These are phyloP conservation scores for Claviceps capensis DNA, from an alignment of 2,329 filamentous ascomycete species.

Conservation along the genomic window DNA sequence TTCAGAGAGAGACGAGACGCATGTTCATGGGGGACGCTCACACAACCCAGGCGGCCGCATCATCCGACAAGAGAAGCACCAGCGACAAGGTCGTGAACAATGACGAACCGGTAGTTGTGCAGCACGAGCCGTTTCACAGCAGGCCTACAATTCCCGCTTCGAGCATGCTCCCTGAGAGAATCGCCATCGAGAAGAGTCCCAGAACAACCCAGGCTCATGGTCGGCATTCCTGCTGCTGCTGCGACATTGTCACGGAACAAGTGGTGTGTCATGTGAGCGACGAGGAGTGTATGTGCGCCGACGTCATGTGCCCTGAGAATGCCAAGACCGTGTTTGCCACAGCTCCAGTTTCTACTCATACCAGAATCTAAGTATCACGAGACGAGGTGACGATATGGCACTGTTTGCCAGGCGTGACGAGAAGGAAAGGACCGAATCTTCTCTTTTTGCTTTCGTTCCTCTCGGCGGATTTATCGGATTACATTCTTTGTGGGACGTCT, in stretches of 20 bases:
- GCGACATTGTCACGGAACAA: constrained; percentile 7
- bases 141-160: background rate
- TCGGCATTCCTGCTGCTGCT: constrained; percentile 12
- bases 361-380: background rate
- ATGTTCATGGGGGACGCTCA: background rate
- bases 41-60: background rate
- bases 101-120: background rate
- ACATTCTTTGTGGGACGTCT: no score
- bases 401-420: background rate
- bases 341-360: background rate
- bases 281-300: constrained; percentile 11
- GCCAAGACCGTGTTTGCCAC: constrained; percentile 1
- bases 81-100: background rate
- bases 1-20: background rate
- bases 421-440: background rate
- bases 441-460: background rate
- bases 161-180: background rate
- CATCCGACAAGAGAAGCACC: no score
- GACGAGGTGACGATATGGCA: background rate
- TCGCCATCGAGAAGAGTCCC: background rate
- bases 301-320: constrained; percentile 6
- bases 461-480: no score
- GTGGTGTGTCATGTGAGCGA: constrained; percentile 10
- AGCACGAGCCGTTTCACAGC: background rate
- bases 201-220: background rate